Evolutionary conservation across 164 flowering plant genomes (phyloP).

Genomic region (Taxillus chinensis): DNA sequence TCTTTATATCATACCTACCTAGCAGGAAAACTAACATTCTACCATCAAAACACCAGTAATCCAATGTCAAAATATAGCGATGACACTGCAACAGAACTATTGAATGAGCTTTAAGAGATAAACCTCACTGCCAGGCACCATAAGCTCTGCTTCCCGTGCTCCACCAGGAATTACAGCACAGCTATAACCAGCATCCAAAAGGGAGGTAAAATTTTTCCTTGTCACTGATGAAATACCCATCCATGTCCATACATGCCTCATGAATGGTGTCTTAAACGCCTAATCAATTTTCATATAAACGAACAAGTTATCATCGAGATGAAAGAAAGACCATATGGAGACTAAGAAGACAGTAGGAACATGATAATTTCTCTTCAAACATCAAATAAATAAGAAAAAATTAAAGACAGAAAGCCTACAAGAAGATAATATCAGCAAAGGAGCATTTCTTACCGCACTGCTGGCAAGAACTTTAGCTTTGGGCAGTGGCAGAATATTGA

Average conservation of each 20-base stretch:
- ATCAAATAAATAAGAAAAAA: neutral
- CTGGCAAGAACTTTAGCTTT: constrained; percentile 88
- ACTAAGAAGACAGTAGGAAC: neutral
- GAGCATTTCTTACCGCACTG: constrained; percentile 51
- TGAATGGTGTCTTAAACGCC: constrained; percentile 83
- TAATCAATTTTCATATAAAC: constrained; percentile 11
- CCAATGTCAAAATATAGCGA: neutral
- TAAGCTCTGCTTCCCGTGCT: constrained; percentile 63
- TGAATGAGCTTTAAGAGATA: neutral
- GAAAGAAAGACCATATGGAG: neutral
- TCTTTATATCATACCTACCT: too few relatives aligned
- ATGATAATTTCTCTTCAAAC: neutral
- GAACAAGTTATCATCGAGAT: neutral
- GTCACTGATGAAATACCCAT: constrained; percentile 75
- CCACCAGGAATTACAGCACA: constrained; percentile 95
- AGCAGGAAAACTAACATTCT: too few relatives aligned
- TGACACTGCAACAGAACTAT: neutral
- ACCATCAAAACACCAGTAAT: too few relatives aligned
- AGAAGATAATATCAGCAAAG: neutral
- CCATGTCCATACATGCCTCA: constrained; percentile 98
- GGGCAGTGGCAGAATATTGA: constrained; percentile 76
- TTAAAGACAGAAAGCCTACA: neutral
- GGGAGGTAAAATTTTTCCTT: constrained; percentile 58
- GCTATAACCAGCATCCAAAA: constrained; percentile 74
- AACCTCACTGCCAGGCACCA: constrained; percentile 84